Evolutionary conservation across 116 monocot species (phyloP).

Genomic region (Zostera marina): DNA sequence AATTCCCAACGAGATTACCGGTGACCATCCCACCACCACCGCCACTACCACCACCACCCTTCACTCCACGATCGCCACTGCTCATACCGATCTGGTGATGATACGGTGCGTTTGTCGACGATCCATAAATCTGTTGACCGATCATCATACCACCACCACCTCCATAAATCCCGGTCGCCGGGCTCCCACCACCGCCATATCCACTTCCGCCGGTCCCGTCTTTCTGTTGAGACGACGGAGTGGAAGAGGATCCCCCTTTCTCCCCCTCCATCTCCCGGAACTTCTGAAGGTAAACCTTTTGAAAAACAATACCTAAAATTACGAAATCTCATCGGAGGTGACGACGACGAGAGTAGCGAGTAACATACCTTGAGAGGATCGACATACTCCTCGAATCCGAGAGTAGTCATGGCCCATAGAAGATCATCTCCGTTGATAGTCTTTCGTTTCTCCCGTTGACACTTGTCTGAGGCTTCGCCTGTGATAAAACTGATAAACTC

Average conservation of each 20-base stretch:
- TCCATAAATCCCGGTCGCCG: background rate
- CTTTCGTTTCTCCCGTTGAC: conserved; percentile 50
- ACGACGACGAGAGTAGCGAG: background rate
- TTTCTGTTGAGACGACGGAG: conserved; percentile 10
- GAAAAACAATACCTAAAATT: background rate
- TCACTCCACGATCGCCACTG: background rate
- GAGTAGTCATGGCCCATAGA: conserved; percentile 42
- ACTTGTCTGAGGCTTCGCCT: conserved; percentile 48
- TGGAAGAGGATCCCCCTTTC: conserved; percentile 12
- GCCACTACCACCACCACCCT: background rate
- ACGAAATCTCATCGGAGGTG: background rate
- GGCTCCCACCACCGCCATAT: background rate
- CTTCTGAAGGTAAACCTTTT: conserved; percentile 36
- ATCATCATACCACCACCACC: conserved; percentile 4
- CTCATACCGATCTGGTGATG: conserved; percentile 4
- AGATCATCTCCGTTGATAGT: conserved; percentile 54
- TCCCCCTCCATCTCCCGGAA: conserved; percentile 37
- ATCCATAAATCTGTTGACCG: conserved; percentile 6
- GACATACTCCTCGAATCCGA: conserved; percentile 59
- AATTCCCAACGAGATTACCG: background rate
- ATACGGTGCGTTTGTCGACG: background rate
- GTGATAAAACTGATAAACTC: conserved; percentile 55
- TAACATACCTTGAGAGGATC: conserved; percentile 41
- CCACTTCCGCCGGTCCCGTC: conserved; percentile 4
- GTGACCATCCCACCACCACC: background rate